Base-by-base conservation (phyloP, 176 grass and related monocot genomes). In the bread wheat (Triticum aestivum) region DNA sequence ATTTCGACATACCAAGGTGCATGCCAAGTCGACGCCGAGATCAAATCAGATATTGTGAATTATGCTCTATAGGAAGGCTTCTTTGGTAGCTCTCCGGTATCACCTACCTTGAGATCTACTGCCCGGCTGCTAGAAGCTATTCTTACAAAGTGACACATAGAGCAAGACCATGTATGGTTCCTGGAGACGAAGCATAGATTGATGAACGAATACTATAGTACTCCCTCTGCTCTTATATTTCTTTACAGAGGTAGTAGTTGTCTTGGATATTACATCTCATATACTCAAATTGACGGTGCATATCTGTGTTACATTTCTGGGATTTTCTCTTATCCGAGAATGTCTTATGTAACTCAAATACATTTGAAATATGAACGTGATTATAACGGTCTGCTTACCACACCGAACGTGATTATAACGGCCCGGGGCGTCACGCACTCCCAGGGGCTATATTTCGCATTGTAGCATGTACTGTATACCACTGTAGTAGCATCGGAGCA, bases 41-140 rank as follows among this genome's bases (percentile, higher is more conserved):
- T 98, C 32, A 82, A 83, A 65, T 98, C 93, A 32, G 56, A 59
- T 35, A 93, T 86, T 65, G 89, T 98, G 65, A 95, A 83, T 34
- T 84, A 82, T 77, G 91, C 95, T 75, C 72, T 93, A 45, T 95
- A 90, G 51, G 80, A 98, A 85, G 95, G 93, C 20, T 98, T 98
- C 86, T 95, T 98, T 7, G 86, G 95, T 77, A 44, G 84, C 78
- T 90, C 88, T 71, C 87, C 89, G 10, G 86, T 98, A 91, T 93
- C 91, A 8, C 93, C 95, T 32, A 89, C 91, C 62, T 70, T 98
- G 34, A 93, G 88, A 83, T 70, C 93, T 1, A 79, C 86, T 74
- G 61, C 82, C 52, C 79, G 84, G 61, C 86, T 88, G 27, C 73
- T 98, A 27, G 70, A 80, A 64, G 68, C 82, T 72, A 65, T 92